Base-by-base conservation (phyloP, 805 yeast genomes). In the Myxozyma lipomycoides region DNA sequence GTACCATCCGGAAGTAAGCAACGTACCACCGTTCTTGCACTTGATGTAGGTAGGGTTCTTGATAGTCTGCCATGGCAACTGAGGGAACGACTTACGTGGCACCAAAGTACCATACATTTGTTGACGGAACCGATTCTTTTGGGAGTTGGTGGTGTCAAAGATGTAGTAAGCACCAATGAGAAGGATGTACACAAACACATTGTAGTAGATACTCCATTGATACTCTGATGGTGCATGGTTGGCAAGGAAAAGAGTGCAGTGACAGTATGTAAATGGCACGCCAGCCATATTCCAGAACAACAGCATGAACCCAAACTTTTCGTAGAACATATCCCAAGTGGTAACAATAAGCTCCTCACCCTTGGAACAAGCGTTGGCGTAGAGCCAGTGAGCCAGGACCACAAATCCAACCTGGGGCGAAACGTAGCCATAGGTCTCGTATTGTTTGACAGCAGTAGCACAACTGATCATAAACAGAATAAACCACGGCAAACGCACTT, bases 311-410 rank as follows among this genome's bases (percentile, higher is more conserved):
- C 98, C 98, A 64, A 93, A 93, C 72, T 93, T 93, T 70, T 93
- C 98, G 70, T 93, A 93, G 28, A 95, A 96, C 97, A 93, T 91
- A 70, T 93, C 98, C 98, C 98, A 93, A 18, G 96, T 86, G 62
- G 98, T 96, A 56, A 90, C 95, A 67, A 93, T 93, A 62, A 91
- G 75, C 68, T 93, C 98, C 72, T 93, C 98, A 62, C 98, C 98
- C 71, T 93, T 93, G 50, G 95, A 83, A 70, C 98, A 91, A 2
- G 97, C 96, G 65, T 93, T 91, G 55, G 95, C 96, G 66, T 93
- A 93, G 43, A 89, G 73, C 86, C 95, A 93, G 68, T 91, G 95
- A 12, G 95, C 97, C 53, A 84, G 72, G 59, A 86, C 70, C 36
- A 89, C 74, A 58, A 84, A 81, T 42, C 75, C 73, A 40, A 87